phyloP scores from a whole-genome alignment of 441 rosid species.

The Croton laevigatus region DNA sequence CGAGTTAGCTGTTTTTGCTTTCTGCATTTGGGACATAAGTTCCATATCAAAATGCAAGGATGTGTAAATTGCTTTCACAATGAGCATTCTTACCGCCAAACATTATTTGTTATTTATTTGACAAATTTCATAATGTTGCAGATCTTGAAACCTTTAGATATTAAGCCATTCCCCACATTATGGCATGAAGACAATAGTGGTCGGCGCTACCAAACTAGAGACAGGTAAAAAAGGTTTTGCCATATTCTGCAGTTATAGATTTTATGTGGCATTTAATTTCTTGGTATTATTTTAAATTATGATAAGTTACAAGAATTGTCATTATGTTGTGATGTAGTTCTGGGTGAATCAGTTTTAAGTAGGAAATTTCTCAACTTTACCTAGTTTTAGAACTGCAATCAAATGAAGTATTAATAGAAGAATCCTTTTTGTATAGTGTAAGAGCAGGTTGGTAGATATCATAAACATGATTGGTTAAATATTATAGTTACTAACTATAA shows the following conservation, averaged over 20 bases:
- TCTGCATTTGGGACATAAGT: neutral
- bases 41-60: slow-evolving; percentile 4
- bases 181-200: slow-evolving; percentile 93
- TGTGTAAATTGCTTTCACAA: neutral
- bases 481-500: too few species aligned
- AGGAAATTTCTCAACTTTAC: too few species aligned
- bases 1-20: neutral
- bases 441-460: too few species aligned
- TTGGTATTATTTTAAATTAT: neutral
- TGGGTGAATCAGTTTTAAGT: too few species aligned
- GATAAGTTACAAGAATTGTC: too few species aligned
- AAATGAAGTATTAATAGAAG: too few species aligned
- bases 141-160: slow-evolving; percentile 64
- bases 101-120: neutral
- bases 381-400: too few species aligned
- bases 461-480: too few species aligned
- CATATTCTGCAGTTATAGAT: slow-evolving; percentile 1
- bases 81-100: neutral
- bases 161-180: slow-evolving; percentile 75
- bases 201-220: slow-evolving; percentile 75
- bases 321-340: too few species aligned
- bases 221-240: slow-evolving; percentile 48
- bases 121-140: slow-evolving; percentile 32
- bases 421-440: too few species aligned
- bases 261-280: neutral